Percentiles rank a stretch among this genome's conserved stretches.
phyloP scores from a whole-genome alignment of 208 protist genomes.

The Acanthamoeba comandoni region DNA sequence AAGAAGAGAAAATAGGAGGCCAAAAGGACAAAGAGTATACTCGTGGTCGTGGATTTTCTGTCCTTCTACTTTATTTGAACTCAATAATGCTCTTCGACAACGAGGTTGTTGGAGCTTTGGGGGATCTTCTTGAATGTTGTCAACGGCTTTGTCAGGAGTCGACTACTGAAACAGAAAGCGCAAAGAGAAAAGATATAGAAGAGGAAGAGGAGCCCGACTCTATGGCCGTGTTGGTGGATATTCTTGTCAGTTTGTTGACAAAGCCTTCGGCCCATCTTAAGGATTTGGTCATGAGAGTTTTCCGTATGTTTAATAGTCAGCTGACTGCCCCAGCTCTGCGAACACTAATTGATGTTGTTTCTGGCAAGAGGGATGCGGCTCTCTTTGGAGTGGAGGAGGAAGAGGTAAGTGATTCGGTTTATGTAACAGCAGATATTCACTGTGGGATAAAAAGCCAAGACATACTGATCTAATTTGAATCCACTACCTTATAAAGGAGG shows the following conservation, averaged over 20 bases:
- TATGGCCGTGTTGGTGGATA: slow-evolving; percentile 72
- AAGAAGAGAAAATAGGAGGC: slow-evolving; percentile 7
- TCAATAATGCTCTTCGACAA: slow-evolving; percentile 38
- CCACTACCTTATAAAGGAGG: too few relatives aligned
- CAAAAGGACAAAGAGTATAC: slow-evolving; percentile 30
- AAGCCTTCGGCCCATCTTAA: slow-evolving; percentile 60
- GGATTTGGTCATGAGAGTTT: slow-evolving; percentile 40
- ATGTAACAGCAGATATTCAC: too few relatives aligned
- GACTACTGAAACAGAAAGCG: not conserved
- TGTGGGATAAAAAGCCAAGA: too few relatives aligned
- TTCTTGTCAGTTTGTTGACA: slow-evolving; percentile 66
- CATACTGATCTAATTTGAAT: too few relatives aligned
- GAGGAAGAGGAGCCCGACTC: slow-evolving; percentile 73
- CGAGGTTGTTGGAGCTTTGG: slow-evolving; percentile 24
- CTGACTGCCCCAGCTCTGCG: slow-evolving; percentile 28
- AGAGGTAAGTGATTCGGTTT: too few relatives aligned
- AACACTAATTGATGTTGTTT: slow-evolving; percentile 58
- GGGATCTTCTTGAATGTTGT: slow-evolving; percentile 69
- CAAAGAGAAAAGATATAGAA: slow-evolving; percentile 42
- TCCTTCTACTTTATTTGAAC: slow-evolving; percentile 56
- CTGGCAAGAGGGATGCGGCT: slow-evolving; percentile 35
- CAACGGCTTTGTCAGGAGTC: not conserved
- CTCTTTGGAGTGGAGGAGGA: slow-evolving; percentile 37
- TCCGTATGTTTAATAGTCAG: slow-evolving; percentile 40
- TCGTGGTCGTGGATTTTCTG: slow-evolving; percentile 13